phyloP scores from a whole-genome alignment of 805 yeast species.

The Ogataea populi-albae region DNA sequence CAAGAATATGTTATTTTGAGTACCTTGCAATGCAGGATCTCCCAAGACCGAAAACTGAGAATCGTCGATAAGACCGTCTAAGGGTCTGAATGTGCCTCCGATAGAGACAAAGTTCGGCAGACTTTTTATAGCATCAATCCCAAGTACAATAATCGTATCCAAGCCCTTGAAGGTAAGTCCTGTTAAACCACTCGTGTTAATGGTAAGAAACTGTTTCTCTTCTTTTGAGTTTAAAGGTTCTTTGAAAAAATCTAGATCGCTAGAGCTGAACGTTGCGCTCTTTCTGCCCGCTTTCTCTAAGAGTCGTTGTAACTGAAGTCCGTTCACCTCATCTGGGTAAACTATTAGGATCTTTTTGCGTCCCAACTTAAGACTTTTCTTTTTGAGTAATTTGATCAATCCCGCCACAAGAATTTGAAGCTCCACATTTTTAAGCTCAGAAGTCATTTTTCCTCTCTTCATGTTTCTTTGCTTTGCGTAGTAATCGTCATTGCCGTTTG shows the following conservation, averaged over 20 bases:
- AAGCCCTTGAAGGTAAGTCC: conserved; percentile 30
- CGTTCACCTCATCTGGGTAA: conserved; percentile 28
- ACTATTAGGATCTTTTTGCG: conserved; percentile 22
- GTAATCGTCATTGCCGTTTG: conserved; percentile 19
- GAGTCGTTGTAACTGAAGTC: conserved; percentile 11
- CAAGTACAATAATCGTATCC: conserved; percentile 28
- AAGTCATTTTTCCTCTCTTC: conserved; percentile 18
- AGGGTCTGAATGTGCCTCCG: conserved; percentile 27
- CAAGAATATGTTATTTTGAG: conserved; percentile 12
- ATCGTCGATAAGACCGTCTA: conserved; percentile 19
- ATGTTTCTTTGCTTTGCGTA: conserved; percentile 26
- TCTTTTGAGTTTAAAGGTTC: background rate
- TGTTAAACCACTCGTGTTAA: conserved; percentile 23
- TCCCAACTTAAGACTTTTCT: conserved; percentile 3
- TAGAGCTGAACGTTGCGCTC: conserved; percentile 12
- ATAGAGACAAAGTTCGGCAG: conserved; percentile 21
- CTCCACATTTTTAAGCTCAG: conserved; percentile 20
- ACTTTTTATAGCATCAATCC: conserved; percentile 31
- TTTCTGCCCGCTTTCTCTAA: conserved; percentile 11
- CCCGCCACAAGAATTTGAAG: conserved; percentile 26
- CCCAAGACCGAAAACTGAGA: conserved; percentile 16
- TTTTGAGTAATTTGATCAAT: conserved; percentile 21
- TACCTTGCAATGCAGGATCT: background rate
- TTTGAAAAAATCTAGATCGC: conserved; percentile 17
- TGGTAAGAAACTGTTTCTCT: conserved; percentile 20